Percentiles rank a stretch among this genome's conserved stretches.
phyloP scores from a whole-genome alignment of 2,329 filamentous ascomycete species.

The Epichloe sibirici region DNA sequence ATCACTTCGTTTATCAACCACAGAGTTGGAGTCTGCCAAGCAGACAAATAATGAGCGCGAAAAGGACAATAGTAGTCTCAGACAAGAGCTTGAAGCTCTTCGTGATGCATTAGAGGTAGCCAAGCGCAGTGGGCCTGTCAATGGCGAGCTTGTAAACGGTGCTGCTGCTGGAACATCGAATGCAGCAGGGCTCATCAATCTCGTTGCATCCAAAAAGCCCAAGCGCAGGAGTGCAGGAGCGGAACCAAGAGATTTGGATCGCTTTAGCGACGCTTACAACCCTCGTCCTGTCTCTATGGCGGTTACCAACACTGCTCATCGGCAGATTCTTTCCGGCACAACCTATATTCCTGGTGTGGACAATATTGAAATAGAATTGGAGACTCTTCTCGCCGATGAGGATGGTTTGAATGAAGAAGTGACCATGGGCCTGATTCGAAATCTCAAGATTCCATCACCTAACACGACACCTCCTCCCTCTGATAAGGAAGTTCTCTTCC shows the following conservation, averaged over 20 bases:
- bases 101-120: slow-evolving; percentile 87
- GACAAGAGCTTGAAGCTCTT: slow-evolving; percentile 78
- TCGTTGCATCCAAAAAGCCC: slow-evolving; percentile 93
- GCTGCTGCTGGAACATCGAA: slow-evolving; percentile 33
- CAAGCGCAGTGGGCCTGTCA: slow-evolving; percentile 63
- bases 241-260: slow-evolving; percentile 73
- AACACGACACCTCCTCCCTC: slow-evolving; percentile 79
- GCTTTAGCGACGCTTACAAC: slow-evolving; percentile 87
- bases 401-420: slow-evolving; percentile 95
- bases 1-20: slow-evolving; percentile 63
- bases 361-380: slow-evolving; percentile 88
- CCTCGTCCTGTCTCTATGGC: slow-evolving; percentile 96
- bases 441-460: slow-evolving; percentile 89
- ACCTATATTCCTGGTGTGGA: slow-evolving; percentile 73
- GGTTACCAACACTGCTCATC: slow-evolving; percentile 52
- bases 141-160: slow-evolving; percentile 42
- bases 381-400: slow-evolving; percentile 87
- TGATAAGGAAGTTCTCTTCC: slow-evolving; percentile 98
- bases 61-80: slow-evolving; percentile 71
- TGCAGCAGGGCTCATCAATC: slow-evolving; percentile 77
- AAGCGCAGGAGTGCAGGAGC: slow-evolving; percentile 87
- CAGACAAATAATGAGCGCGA: slow-evolving; percentile 65
- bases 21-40: slow-evolving; percentile 71
- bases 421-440: slow-evolving; percentile 87
- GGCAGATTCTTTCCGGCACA: slow-evolving; percentile 60